A percentile compares a stretch with the other conserved stretches of the same genome.
These are phyloP conservation scores for Talaromyces sp. DNA, from an alignment of 2,329 filamentous ascomycete genomes.

Conservation along the genomic window DNA sequence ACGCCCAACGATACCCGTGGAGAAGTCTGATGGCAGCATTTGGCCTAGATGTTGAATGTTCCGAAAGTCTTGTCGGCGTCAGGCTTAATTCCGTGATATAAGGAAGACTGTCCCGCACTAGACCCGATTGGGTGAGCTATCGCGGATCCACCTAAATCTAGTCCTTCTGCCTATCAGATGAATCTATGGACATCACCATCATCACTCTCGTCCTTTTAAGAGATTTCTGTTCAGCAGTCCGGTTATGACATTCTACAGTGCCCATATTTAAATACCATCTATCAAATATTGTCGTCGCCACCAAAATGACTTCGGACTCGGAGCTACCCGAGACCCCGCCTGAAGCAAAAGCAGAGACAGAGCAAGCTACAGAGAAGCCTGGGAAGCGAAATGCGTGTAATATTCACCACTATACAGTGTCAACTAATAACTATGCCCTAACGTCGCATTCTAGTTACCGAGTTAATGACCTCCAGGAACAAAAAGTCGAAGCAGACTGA, in stretches of 20 bases:
- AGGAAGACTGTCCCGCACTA: slow-evolving; percentile 32
- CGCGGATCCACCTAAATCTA: neutral
- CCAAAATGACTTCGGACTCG: slow-evolving; percentile 14
- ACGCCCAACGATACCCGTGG: slow-evolving; percentile 27
- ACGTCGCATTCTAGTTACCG: slow-evolving; percentile 44
- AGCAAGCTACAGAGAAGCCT: slow-evolving; percentile 20
- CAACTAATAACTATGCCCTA: neutral
- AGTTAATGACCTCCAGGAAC: slow-evolving; percentile 55
- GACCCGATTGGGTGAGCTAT: slow-evolving; percentile 25
- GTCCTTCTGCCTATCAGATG: neutral
- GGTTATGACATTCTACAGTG: neutral
- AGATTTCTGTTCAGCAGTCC: neutral
- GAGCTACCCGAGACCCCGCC: slow-evolving; percentile 17
- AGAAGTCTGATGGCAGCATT: slow-evolving; percentile 17
- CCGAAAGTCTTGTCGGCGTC: neutral
- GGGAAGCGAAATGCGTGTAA: slow-evolving; percentile 42
- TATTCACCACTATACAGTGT: slow-evolving; percentile 6
- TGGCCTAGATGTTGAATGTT: slow-evolving; percentile 4
- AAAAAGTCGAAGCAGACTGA: slow-evolving; percentile 37
- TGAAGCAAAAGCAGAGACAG: slow-evolving; percentile 9
- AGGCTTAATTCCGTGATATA: neutral
- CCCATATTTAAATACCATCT: neutral
- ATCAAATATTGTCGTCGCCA: neutral
- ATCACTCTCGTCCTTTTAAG: neutral
- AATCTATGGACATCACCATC: neutral